phyloP scores from a whole-genome alignment of 139 green algal species.

The Coccomyxa sp. region DNA sequence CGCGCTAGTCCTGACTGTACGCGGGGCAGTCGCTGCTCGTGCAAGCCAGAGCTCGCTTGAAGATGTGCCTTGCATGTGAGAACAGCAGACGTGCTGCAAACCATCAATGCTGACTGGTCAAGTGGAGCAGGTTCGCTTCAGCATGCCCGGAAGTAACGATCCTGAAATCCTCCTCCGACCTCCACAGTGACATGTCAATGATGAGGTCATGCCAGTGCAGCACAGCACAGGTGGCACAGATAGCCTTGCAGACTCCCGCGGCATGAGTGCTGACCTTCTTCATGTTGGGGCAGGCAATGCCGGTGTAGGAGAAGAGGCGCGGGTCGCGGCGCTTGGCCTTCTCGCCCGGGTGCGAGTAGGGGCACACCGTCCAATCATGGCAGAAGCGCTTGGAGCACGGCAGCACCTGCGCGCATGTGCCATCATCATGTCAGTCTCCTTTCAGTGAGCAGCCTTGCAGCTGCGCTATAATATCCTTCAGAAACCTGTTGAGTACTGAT shows the following conservation, averaged over 20 bases:
- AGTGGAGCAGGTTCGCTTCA: too few species aligned
- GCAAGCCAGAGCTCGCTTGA: too few species aligned
- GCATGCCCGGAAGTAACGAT: too few species aligned
- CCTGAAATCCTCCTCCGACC: too few species aligned
- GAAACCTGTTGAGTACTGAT: too few species aligned
- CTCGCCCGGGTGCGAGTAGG: conserved; percentile 91
- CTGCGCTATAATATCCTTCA: neutral
- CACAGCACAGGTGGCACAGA: neutral
- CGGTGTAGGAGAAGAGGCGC: conserved; percentile 75
- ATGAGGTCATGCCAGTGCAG: neutral
- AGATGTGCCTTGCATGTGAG: too few species aligned
- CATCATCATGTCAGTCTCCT: neutral
- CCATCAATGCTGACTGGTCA: too few species aligned
- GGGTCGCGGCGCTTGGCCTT: conserved; percentile 89
- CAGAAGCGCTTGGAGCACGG: conserved; percentile 72
- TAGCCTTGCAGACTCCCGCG: neutral
- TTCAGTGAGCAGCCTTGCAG: too few species aligned
- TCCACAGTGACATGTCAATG: too few species aligned
- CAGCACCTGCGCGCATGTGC: conserved; percentile 48
- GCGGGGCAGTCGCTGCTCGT: too few species aligned
- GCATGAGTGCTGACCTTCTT: conserved; percentile 52
- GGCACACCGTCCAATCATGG: conserved; percentile 73
- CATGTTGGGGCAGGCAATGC: conserved; percentile 91
- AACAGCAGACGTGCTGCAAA: too few species aligned
- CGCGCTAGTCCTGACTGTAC: too few species aligned